Conservation (phyloP, 2,329 filamentous ascomycete genomes). For the Arthrocladium fulminans region DNA sequence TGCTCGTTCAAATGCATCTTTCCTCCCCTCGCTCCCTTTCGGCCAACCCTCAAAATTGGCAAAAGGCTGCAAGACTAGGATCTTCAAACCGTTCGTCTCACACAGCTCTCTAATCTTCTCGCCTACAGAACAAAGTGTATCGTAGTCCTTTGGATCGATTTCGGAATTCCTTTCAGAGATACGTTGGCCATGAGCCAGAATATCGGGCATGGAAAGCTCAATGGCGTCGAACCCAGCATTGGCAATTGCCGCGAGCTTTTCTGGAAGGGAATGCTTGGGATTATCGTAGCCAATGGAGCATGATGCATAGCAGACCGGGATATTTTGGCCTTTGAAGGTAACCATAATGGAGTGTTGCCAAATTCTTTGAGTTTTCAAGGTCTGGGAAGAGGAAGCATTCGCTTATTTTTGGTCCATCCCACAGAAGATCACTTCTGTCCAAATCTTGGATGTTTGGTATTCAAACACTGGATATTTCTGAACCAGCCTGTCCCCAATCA, state of each 20-base stretch:
- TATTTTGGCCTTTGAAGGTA: slow-evolving; percentile 19
- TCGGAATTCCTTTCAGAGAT: slow-evolving; percentile 43
- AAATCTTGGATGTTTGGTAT: too few species aligned
- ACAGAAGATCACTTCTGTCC: too few species aligned
- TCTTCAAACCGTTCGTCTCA: slow-evolving; percentile 45
- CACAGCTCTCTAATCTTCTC: slow-evolving; percentile 47
- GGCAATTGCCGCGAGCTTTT: slow-evolving; percentile 33
- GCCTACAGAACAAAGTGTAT: slow-evolving; percentile 48
- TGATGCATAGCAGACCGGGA: slow-evolving; percentile 34
- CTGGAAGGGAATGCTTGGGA: slow-evolving; percentile 28
- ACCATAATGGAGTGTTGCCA: too few species aligned
- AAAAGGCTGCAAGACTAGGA: slow-evolving; percentile 69
- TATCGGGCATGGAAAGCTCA: slow-evolving; percentile 66
- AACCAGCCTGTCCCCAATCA: too few species aligned
- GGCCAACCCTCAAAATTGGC: slow-evolving; percentile 69
- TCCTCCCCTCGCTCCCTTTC: slow-evolving; percentile 41
- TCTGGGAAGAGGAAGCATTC: too few species aligned
- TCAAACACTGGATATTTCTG: too few species aligned
- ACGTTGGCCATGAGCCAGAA: slow-evolving; percentile 52
- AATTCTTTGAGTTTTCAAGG: too few species aligned
- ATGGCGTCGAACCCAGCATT: slow-evolving; percentile 49
- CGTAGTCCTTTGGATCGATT: slow-evolving; percentile 51
- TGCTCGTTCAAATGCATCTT: slow-evolving; percentile 55
- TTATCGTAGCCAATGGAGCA: slow-evolving; percentile 36
- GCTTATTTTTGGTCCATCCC: too few species aligned